These are phyloP conservation scores for Lentinula guzmanii DNA, from an alignment of 768 basidiomycete genomes.

Conservation along the genomic window DNA sequence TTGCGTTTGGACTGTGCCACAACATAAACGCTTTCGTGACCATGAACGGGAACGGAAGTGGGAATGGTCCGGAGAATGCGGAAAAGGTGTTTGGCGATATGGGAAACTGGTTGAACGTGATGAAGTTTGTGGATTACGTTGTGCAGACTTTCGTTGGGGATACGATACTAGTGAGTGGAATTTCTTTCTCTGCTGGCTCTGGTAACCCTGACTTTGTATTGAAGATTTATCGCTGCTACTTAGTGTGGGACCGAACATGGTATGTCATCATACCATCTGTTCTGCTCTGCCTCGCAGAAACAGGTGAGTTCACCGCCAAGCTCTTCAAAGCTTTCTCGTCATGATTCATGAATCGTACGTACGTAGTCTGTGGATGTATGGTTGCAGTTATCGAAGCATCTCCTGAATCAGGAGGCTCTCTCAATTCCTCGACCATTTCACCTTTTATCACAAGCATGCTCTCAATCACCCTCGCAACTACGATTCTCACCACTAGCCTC, in stretches of 20 bases:
- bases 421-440: constrained; percentile 22
- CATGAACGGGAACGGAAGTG: constrained; percentile 10
- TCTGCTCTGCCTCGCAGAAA: constrained; percentile 29
- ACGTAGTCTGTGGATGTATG: constrained; percentile 26
- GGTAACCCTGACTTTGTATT: neutral
- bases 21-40: constrained; percentile 36
- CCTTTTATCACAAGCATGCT: constrained; percentile 34
- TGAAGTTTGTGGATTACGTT: constrained; percentile 34
- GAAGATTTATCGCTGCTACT: constrained; percentile 33
- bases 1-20: constrained; percentile 33
- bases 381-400: constrained; percentile 25
- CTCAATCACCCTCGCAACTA: constrained; percentile 28
- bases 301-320: constrained; percentile 16
- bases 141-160: constrained; percentile 38
- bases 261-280: constrained; percentile 22
- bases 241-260: constrained; percentile 26
- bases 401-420: constrained; percentile 15
- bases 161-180: constrained; percentile 30
- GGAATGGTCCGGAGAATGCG: constrained; percentile 12
- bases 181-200: neutral
- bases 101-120: constrained; percentile 33
- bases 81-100: constrained; percentile 27
- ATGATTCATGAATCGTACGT: neutral
- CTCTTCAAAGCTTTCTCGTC: neutral
- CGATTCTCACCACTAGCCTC: constrained; percentile 29